A percentile compares a stretch with the other conserved stretches of the same genome.
phyloP scores from a whole-genome alignment of 1,139 yeast species.

The Saccharomycopsis crataegensis region DNA sequence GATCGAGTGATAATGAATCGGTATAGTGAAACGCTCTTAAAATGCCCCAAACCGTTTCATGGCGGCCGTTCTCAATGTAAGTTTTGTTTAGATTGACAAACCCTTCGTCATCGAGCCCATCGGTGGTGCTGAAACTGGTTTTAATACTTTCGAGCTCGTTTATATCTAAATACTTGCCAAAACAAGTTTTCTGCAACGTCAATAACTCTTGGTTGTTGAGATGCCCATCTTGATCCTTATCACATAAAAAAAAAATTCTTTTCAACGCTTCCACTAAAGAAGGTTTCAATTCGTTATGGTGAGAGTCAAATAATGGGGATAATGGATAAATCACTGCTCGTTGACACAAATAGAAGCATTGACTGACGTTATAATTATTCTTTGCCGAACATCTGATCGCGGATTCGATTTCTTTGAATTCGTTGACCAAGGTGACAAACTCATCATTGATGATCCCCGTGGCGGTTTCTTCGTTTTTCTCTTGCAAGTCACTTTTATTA shows the following conservation, averaged over 20 bases:
- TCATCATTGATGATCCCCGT: conserved; percentile 49
- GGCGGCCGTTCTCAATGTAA: conserved; percentile 86
- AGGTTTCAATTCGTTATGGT: conserved; percentile 74
- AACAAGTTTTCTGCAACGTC: conserved; percentile 66
- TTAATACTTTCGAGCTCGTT: conserved; percentile 47
- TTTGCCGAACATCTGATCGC: conserved; percentile 86
- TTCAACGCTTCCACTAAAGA: conserved; percentile 68
- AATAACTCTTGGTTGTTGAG: conserved; percentile 64
- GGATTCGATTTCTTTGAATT: conserved; percentile 89
- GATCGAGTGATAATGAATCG: conserved; percentile 79
- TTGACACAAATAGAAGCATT: conserved; percentile 85
- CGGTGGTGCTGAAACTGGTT: conserved; percentile 27
- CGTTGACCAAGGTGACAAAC: conserved; percentile 77
- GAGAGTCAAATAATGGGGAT: conserved; percentile 92
- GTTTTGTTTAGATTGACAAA: conserved; percentile 69
- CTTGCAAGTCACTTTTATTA: conserved; percentile 57
- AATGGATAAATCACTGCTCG: conserved; percentile 88
- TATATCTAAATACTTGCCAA: conserved; percentile 49
- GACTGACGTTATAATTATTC: conserved; percentile 71
- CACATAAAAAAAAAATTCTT: conserved; percentile 77
- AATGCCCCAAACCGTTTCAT: conserved; percentile 95
- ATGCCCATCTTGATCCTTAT: conserved; percentile 83
- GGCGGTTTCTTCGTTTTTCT: conserved; percentile 26
- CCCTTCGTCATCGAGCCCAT: conserved; percentile 67
- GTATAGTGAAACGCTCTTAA: conserved; percentile 83